Conservation (phyloP, 345 rosid species). For the Eucalyptus coolabah region DNA sequence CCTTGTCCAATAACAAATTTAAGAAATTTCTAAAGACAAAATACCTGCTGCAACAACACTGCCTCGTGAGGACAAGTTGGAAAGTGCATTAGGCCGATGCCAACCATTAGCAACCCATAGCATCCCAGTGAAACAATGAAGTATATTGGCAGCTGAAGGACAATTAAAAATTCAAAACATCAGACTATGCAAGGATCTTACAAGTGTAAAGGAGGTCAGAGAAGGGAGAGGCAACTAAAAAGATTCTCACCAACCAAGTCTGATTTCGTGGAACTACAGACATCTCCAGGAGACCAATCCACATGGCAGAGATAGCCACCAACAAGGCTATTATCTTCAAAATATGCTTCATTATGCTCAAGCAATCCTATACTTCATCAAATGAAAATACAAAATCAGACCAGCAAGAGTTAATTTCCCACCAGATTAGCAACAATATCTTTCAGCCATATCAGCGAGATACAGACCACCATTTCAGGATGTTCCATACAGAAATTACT, state of each 20-base stretch:
- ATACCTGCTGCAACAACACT: conserved; percentile 26
- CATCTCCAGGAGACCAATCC: conserved; percentile 38
- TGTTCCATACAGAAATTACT: background rate
- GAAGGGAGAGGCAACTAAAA: background rate
- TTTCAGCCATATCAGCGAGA: background rate
- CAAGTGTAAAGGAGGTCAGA: background rate
- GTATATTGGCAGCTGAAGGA: conserved; percentile 20
- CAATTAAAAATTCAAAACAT: background rate
- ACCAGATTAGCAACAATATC: background rate
- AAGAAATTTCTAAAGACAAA: background rate
- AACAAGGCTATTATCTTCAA: conserved; percentile 19
- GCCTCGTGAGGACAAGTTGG: conserved; percentile 40
- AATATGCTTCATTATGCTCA: conserved; percentile 33
- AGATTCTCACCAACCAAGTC: conserved; percentile 33
- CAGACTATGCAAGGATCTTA: background rate
- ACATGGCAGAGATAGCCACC: conserved; percentile 22
- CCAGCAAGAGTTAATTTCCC: background rate
- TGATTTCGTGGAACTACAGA: conserved; percentile 23
- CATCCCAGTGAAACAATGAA: conserved; percentile 25
- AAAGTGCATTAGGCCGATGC: conserved; percentile 26
- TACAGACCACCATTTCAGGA: background rate
- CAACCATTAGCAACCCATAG: conserved; percentile 37
- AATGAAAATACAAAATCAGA: background rate
- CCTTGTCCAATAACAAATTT: background rate
- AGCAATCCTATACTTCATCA: background rate